Conservation (phyloP, 768 basidiomycete genomes). For the Termitomyces sp. region DNA sequence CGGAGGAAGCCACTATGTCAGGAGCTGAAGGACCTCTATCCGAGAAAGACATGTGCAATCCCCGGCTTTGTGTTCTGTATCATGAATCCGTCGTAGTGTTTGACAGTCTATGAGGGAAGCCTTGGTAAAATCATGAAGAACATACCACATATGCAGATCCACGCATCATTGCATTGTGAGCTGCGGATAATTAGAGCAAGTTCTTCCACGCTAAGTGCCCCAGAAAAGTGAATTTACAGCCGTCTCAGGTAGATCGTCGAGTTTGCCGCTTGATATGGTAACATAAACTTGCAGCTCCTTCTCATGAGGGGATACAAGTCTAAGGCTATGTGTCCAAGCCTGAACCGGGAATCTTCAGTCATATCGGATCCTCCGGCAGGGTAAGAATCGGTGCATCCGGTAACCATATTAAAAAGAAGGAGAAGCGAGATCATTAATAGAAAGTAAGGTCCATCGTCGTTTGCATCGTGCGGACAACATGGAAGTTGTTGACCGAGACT, state of each 20-base stretch:
- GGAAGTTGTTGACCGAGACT: not conserved
- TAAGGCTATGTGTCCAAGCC: not conserved
- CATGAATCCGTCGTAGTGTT: too few species aligned
- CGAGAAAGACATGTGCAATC: too few species aligned
- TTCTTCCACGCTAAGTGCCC: not conserved
- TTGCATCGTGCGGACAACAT: not conserved
- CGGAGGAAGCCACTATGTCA: too few species aligned
- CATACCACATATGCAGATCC: slow-evolving; percentile 26
- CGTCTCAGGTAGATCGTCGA: not conserved
- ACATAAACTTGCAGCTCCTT: too few species aligned
- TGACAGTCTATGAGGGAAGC: too few species aligned
- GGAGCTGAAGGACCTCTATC: too few species aligned
- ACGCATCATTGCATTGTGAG: slow-evolving; percentile 19
- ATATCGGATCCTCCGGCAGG: slow-evolving; percentile 4
- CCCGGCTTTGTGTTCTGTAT: too few species aligned
- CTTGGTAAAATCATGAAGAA: too few species aligned
- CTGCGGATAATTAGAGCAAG: not conserved
- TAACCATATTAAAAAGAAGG: not conserved
- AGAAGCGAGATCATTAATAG: too few species aligned
- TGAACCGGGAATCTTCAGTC: slow-evolving; percentile 2
- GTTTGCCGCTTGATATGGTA: not conserved
- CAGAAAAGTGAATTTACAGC: not conserved
- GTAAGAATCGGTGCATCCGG: slow-evolving; percentile 1
- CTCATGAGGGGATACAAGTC: too few species aligned
- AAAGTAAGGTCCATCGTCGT: not conserved